Conservation (phyloP, 148 eudicot genomes). For the Fagopyrum tataricum region DNA sequence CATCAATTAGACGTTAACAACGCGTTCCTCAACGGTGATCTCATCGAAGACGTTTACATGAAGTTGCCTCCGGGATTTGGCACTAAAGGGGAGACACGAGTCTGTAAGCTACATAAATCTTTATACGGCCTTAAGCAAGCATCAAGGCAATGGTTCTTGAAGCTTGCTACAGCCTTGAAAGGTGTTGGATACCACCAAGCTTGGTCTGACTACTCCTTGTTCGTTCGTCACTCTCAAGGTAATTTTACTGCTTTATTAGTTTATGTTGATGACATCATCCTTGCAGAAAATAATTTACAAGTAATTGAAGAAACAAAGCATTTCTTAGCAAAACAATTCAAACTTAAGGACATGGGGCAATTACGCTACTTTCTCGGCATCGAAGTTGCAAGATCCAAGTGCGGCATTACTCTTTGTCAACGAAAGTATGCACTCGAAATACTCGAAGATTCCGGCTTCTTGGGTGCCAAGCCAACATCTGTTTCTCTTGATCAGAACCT, state of each 20-base stretch:
- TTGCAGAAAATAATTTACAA: not conserved
- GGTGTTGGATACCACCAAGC: not conserved
- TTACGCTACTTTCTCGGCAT: not conserved
- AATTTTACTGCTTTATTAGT: no score
- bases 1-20: no score
- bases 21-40: no score
- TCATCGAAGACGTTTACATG: not conserved
- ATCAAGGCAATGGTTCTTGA: not conserved
- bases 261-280: not conserved
- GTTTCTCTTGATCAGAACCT: not conserved
- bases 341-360: not conserved
- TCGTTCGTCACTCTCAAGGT: not conserved
- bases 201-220: not conserved
- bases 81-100: not conserved
- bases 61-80: not conserved
- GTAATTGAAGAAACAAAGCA: not conserved
- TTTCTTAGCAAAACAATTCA: not conserved
- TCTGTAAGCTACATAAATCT: not conserved
- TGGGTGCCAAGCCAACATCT: not conserved
- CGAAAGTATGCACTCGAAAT: not conserved
- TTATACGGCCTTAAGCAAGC: not conserved
- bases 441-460: not conserved
- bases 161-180: not conserved
- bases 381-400: not conserved
- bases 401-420: not conserved